Base-by-base conservation (phyloP, 306 rosid species). In the Abrus precatorius region DNA sequence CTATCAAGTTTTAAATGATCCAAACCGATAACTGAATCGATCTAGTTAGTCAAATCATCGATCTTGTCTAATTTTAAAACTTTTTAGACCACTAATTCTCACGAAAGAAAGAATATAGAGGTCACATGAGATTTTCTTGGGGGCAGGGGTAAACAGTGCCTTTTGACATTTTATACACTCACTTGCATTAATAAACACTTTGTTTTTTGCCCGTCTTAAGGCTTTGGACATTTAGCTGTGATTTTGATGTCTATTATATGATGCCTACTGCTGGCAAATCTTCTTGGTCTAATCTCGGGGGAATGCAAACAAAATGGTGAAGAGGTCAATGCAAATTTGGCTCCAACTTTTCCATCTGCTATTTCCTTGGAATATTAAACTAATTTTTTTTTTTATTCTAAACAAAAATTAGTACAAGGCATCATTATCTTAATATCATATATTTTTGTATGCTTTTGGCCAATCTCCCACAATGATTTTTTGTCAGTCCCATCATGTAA, bases 221-320 rank as follows among this genome's bases (percentile, higher is more conserved):
- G 27, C 34, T 56, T 13, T 54, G 49, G 74, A 33, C 50, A 85
- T 69, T 28, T 47, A 11, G 69, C 5, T 7, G 5, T 55, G 38
- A 49, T 76, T 57, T 10, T 30, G 60, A 69, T 12, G 62, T 52
- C 49, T 60, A 29, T 55, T 64, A 80, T 64, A 82, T 72, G 84
- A 73, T 80, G 85, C 86, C 87, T 54, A 40, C 74, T 70, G 89
- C 87, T 84, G 84, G 87, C 83, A 80, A 33, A 78, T 20, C 86
- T 64, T 63, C 30, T 66, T 59, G 49, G 85, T 66, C 89, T 65
- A 57, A 36, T 74, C 76, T 53, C 43, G 14, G 56, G 4, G 20
- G 75, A 14, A 76, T 67, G 47, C 74, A 75, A 85, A 84, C 86
- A 82, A 84, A 76, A 38, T 41, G 54, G 61, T 2, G 84, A 78